Evolutionary conservation across 768 basidiomycete species (phyloP).

Genomic region (Suillus bovinus): DNA sequence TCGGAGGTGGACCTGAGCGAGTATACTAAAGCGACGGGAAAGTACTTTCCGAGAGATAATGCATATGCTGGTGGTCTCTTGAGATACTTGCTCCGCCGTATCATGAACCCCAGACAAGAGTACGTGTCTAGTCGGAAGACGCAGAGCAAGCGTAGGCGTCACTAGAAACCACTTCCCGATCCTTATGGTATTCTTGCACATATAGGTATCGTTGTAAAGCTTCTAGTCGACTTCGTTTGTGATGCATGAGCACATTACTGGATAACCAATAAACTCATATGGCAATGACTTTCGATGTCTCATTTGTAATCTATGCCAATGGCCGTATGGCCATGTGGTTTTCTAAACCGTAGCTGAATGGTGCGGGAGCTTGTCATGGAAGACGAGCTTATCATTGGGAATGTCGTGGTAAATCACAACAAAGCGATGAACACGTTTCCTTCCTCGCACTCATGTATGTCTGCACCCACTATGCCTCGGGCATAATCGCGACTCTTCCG

Average conservation of each 20-base stretch:
- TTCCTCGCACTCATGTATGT: no score
- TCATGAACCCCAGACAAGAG: constrained; percentile 14
- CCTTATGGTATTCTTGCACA: background rate
- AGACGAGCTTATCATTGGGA: no score
- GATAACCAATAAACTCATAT: background rate
- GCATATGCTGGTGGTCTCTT: constrained; percentile 32
- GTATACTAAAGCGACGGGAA: constrained; percentile 22
- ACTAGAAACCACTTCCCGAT: background rate
- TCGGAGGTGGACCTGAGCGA: constrained; percentile 20
- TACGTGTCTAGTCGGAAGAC: background rate
- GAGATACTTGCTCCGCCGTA: constrained; percentile 27
- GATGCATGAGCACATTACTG: background rate
- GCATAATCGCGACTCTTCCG: no score
- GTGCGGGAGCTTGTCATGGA: no score
- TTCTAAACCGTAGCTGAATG: background rate
- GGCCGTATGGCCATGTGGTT: background rate
- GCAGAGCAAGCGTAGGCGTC: background rate
- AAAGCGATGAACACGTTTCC: no score
- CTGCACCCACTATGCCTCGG: no score
- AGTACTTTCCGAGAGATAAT: constrained; percentile 30
- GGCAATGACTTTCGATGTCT: background rate
- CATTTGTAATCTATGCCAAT: background rate
- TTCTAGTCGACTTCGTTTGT: background rate
- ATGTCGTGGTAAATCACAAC: no score
- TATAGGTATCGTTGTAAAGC: background rate